Base-by-base conservation (phyloP, 2,329 filamentous ascomycete species). In the Aspergillus sergii region DNA sequence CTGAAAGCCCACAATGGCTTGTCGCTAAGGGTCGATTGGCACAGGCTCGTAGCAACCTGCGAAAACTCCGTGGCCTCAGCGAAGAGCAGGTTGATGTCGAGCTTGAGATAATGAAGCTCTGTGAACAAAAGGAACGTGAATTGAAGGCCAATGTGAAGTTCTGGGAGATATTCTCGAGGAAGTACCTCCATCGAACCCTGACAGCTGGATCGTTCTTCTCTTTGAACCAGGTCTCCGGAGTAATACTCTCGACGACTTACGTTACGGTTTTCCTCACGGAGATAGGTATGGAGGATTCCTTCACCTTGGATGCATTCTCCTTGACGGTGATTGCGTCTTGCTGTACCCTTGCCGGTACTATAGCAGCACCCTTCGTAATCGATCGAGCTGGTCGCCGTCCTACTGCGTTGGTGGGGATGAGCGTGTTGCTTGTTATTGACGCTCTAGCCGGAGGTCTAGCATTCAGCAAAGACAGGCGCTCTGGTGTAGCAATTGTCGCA, bases 211-310 rank as follows among this genome's bases (percentile, higher is more conserved):
- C 76, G 1, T 75, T 78, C 58, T 76, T 73, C 59, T 75, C 72
- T 41, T 64, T 78, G 21, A 76, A 76, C 53, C 77, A 79, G 57
- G 70, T 79, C 23, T 75, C 75, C 6, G 77, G 77, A 12, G 61
- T 78, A 57, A 77, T 79, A 36, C 70, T 79, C 10, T 75, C 74
- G 26, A 75, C 72, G 1, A 78, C 76, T 2, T 80, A 79, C 59
- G 70, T 76, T 11, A 79, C 77, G 0, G 72, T 79, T 54, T 76
- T 79, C 58, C 71, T 79, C 12, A 73, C 73, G 12, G 68, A 75
- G 39, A 66, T 76, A 36, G 76, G 75, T 3, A 67, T 77, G 21
- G 71, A 66, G 10, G 67, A 78, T 56, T 56, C 75, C 19, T 51
- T 51, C 28, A 4, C 16, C 28, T n/a, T 32, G 6, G 48, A 32